Conservation (phyloP, 306 rosid genomes). For the Begonia loranthoides region DNA sequence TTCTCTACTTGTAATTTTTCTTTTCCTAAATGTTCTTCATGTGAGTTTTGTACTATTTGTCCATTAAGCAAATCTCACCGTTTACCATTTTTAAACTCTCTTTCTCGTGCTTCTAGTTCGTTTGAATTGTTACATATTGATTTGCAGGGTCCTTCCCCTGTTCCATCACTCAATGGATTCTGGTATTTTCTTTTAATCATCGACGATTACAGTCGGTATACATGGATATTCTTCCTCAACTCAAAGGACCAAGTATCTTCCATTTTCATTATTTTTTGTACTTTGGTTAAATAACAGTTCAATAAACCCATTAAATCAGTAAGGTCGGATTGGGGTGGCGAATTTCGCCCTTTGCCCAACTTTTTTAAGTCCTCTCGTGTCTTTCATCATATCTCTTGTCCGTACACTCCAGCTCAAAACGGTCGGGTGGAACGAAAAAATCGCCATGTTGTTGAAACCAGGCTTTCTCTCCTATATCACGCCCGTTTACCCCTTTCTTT, state of each 20-base stretch:
- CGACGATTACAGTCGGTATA: background rate
- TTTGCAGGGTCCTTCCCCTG: background rate
- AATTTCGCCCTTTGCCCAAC: too few species aligned
- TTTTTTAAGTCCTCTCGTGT: too few species aligned
- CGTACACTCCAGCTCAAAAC: background rate
- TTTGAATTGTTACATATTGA: background rate
- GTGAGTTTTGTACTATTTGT: background rate
- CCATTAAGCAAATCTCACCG: background rate
- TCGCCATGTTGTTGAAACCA: background rate
- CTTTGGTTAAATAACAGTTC: background rate
- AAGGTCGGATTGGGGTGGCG: background rate
- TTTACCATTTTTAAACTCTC: background rate
- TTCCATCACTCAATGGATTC: background rate
- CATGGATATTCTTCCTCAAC: background rate
- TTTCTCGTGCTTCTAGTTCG: background rate
- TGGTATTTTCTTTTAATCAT: background rate
- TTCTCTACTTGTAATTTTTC: background rate
- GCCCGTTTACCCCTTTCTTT: background rate
- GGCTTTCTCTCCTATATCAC: background rate
- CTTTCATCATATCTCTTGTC: background rate
- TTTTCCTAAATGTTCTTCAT: background rate
- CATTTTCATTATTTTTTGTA: too few species aligned
- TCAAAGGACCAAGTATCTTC: background rate
- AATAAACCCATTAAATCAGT: background rate
- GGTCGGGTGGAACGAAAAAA: background rate